A percentile compares a stretch with the other conserved stretches of the same genome.
Conservation (phyloP, 2,329 filamentous ascomycete genomes). For the Exophiala oligosperma region DNA sequence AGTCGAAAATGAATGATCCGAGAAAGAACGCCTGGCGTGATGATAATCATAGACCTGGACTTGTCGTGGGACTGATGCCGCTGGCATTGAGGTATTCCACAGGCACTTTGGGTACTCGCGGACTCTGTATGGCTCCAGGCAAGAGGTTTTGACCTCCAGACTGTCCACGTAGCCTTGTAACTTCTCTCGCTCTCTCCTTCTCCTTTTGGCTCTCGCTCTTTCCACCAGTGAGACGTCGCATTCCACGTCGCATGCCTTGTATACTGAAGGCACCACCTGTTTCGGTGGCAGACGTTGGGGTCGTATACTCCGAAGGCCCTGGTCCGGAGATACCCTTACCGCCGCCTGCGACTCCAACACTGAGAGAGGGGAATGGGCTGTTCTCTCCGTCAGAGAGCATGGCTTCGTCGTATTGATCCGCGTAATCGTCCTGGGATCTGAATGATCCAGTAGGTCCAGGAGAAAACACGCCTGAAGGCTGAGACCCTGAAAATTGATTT, state of each 20-base stretch:
- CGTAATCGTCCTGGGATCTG: conserved; percentile 22
- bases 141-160: conserved; percentile 21
- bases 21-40: not conserved
- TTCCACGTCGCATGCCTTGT: conserved; percentile 47
- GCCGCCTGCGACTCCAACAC: conserved; percentile 29
- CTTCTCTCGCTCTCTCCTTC: conserved; percentile 44
- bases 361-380: conserved; percentile 42
- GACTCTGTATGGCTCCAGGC: conserved; percentile 35
- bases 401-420: conserved; percentile 67
- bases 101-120: conserved; percentile 49
- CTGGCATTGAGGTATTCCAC: conserved; percentile 45
- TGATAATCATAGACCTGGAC: conserved; percentile 17
- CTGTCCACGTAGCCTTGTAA: conserved; percentile 43
- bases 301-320: conserved; percentile 28
- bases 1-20: conserved; percentile 7
- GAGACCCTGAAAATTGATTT: conserved; percentile 45
- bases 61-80: conserved; percentile 19
- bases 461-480: conserved; percentile 26
- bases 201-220: conserved; percentile 45
- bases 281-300: conserved; percentile 32
- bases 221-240: conserved; percentile 49
- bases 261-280: conserved; percentile 43
- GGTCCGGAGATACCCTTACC: conserved; percentile 13
- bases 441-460: conserved; percentile 14
- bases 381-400: conserved; percentile 83